Evolutionary conservation across 2,329 filamentous ascomycete species (phyloP), one percentile per base, ranked within the genome.

Genomic region (Aspergillus hiratsukae): DNA sequence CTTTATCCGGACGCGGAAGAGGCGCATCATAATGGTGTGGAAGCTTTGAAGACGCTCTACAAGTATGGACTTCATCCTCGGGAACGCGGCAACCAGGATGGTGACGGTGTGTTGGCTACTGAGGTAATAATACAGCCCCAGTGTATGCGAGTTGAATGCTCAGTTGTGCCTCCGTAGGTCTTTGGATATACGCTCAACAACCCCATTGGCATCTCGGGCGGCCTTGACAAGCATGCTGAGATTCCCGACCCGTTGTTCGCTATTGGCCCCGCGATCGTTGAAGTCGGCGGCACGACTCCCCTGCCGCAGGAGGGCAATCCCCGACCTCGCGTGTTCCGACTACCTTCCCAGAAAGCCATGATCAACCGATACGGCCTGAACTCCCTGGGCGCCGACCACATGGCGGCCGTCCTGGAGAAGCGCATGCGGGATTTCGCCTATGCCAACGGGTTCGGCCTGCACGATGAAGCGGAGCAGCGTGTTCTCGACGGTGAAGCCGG

Each of bases 291-390:
- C 49, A 88, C 89, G 64, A 97, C 92, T 4, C 90, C 94, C 0
- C 76, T 85, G n/a, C 88, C 93, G 0, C 94, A 99, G 71, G 82
- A 83, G 5, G 94, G 94, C 7, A 99, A 99, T 75, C 86, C 89
- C 0, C 87, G 86, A 64, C 92, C 93, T 1, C 85, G 94, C 61
- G 89, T 97, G 27, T 99, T 96, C 77, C 85, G 94, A 23, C 77
- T 97, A 5, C 87, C 90, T 0, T 87, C 85, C 31, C 85, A 96
- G 61, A 87, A 95, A 63, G 91, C 90, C 17, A 81, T 99, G 72
- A 90, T 99, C 73, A 99, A 99, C 74, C 87, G 94, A 40, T 99
- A 97, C 75, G 94, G 94, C 0, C 85, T 99, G 66, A 97, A 97
- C 76, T 96, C 90, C 11, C 83, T 88, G 58, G 94, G 94, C 21